Percentiles rank a stretch among this genome's conserved stretches.
These are phyloP conservation scores for Auriscalpium microsporum DNA, from an alignment of 768 basidiomycete genomes.

Conservation along the genomic window DNA sequence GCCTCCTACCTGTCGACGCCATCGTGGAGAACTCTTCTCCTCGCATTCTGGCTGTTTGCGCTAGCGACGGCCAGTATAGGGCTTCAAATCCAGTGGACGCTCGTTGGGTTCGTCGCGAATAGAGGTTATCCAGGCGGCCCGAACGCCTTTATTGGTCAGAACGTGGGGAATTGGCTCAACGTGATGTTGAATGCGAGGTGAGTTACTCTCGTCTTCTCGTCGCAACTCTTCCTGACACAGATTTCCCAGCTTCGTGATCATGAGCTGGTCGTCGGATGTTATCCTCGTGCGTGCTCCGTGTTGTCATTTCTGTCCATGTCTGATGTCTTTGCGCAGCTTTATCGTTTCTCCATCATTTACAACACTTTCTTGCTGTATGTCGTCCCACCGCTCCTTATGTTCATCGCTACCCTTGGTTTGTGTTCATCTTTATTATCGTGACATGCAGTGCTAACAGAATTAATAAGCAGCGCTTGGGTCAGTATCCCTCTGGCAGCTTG, in stretches of 20 bases:
- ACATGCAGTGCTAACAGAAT: not conserved
- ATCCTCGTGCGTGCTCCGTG: conserved; percentile 15
- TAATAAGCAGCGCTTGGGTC: conserved; percentile 9
- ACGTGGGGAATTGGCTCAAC: conserved; percentile 12
- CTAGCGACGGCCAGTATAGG: conserved; percentile 5
- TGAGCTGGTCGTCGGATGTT: conserved; percentile 24
- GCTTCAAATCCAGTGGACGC: conserved; percentile 12
- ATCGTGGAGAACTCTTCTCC: not conserved
- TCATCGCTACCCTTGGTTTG: not conserved
- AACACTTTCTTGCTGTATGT: not conserved
- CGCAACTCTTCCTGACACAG: not conserved
- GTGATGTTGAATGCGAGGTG: conserved; percentile 19
- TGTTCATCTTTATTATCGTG: not conserved
- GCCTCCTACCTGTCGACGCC: not conserved
- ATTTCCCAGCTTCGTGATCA: conserved; percentile 18
- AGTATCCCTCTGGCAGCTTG: conserved; percentile 11
- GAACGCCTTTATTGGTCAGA: conserved; percentile 15
- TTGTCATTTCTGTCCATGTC: not conserved
- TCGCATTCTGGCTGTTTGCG: conserved; percentile 7
- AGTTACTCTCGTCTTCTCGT: conserved; percentile 2
- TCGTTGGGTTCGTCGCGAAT: conserved; percentile 18
- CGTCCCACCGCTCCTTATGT: not conserved
- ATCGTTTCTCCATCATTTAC: conserved; percentile 1
- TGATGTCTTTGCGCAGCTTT: not conserved
- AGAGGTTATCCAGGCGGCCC: conserved; percentile 16